Evolutionary conservation across 2,329 filamentous ascomycete species (phyloP).

Genomic region (Pseudocercospora pini-densiflorae): DNA sequence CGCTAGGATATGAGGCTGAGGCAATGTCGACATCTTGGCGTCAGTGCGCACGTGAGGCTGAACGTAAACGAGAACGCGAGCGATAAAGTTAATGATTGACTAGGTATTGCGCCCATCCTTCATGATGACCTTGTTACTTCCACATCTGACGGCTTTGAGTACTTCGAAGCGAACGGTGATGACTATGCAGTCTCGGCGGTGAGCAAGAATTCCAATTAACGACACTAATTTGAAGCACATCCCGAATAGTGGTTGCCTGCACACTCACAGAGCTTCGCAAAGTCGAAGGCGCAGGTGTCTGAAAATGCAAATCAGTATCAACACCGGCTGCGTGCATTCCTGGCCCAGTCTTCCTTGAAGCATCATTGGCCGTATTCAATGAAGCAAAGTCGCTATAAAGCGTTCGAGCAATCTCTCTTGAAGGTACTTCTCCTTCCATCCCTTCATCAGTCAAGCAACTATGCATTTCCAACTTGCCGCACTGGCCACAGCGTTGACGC

Average conservation of each 20-base stretch:
- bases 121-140: background rate
- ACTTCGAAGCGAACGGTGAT: background rate
- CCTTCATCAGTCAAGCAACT: background rate
- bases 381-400: background rate
- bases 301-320: background rate
- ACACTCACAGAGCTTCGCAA: background rate
- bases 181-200: background rate
- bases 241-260: background rate
- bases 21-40: background rate
- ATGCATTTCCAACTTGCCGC: background rate
- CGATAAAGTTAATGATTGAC: background rate
- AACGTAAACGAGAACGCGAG: background rate
- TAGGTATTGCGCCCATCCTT: background rate
- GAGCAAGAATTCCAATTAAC: background rate
- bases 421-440: background rate
- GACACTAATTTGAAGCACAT: background rate
- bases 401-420: background rate
- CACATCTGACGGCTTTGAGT: background rate
- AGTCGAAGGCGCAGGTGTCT: background rate
- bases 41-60: background rate
- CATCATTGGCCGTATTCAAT: background rate
- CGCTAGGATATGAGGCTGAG: background rate
- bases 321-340: background rate
- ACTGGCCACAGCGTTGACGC: background rate
- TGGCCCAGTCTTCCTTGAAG: background rate